These are phyloP conservation scores for Hyaloscypha finlandica DNA, from an alignment of 495 filamentous ascomycete species.

Conservation along the genomic window DNA sequence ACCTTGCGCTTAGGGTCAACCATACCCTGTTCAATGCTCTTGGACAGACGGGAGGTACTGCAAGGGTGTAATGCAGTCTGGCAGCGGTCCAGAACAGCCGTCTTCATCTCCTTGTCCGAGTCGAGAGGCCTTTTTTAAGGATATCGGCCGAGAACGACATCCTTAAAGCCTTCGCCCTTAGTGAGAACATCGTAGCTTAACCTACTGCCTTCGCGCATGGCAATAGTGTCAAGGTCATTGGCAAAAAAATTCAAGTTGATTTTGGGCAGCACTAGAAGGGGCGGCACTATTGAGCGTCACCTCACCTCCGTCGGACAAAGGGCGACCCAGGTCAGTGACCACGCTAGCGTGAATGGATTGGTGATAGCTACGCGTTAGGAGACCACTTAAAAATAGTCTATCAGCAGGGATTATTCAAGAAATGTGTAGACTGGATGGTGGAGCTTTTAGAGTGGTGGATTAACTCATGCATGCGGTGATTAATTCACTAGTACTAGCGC, in stretches of 20 bases:
- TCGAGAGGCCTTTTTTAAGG: conserved; percentile 60
- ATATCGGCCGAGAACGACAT: conserved; percentile 54
- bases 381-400: too few species aligned
- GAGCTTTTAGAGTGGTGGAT: too few species aligned
- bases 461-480: too few species aligned
- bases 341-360: conserved; percentile 39
- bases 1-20: conserved; percentile 57
- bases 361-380: too few species aligned
- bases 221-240: conserved; percentile 56
- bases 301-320: conserved; percentile 48
- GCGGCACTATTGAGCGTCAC: conserved; percentile 55
- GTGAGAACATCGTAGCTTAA: conserved; percentile 57
- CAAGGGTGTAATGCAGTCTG: conserved; percentile 64
- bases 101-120: conserved; percentile 59
- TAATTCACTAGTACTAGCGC: too few species aligned
- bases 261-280: conserved; percentile 52
- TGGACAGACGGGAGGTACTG: conserved; percentile 53
- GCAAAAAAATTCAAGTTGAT: conserved; percentile 64
- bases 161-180: conserved; percentile 58
- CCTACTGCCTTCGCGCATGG: conserved; percentile 57
- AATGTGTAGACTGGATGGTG: too few species aligned
- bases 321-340: conserved; percentile 61
- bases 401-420: too few species aligned
- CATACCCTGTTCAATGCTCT: conserved; percentile 53
- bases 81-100: conserved; percentile 55